Conservation (phyloP, 129 eudicot genomes). For the Flaveria sonorensis region DNA sequence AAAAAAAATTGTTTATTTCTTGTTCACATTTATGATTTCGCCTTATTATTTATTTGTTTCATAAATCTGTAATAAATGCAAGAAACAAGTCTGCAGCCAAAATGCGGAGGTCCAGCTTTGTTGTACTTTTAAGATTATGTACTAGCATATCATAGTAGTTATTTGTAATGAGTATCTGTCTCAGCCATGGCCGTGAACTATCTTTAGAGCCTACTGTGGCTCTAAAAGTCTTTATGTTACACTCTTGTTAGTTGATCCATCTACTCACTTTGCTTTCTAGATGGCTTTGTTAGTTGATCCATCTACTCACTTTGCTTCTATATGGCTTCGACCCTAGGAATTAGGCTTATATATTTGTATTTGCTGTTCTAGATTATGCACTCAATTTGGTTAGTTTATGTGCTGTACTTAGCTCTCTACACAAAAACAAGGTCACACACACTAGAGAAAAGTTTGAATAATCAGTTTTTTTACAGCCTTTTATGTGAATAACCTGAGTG, state of each 20-base stretch:
- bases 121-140: neutral
- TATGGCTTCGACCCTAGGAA: neutral
- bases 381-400: neutral
- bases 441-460: too few relatives aligned
- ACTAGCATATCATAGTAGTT: neutral
- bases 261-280: neutral
- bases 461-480: neutral
- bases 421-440: neutral
- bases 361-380: neutral
- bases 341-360: neutral
- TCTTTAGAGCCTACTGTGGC: neutral
- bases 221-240: neutral
- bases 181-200: slow-evolving; percentile 3
- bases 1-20: slow-evolving; percentile 5
- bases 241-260: slow-evolving; percentile 3
- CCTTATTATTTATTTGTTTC: slow-evolving; percentile 13
- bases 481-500: neutral
- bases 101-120: neutral
- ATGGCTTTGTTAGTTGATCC: neutral
- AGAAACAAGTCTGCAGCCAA: slow-evolving; percentile 99
- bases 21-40: slow-evolving; percentile 7
- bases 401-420: neutral
- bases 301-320: neutral
- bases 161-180: slow-evolving; percentile 1
- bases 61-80: slow-evolving; percentile 61